Conservation (phyloP, 495 filamentous ascomycete species). For the Hypoxylon rickii region DNA sequence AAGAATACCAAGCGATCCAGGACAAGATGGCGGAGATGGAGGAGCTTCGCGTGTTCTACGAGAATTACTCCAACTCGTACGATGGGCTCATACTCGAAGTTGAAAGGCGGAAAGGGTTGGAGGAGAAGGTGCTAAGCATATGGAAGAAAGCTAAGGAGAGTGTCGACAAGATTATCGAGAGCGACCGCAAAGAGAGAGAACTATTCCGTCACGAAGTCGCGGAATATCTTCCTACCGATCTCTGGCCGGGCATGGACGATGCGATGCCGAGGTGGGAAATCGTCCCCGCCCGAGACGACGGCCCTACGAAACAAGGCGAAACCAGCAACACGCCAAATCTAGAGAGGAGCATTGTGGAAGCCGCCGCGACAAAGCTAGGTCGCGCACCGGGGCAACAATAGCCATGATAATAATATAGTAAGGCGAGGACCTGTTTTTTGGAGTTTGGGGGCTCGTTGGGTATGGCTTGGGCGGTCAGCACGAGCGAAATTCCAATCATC, state of each 20-base stretch:
- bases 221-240: slow-evolving; percentile 83
- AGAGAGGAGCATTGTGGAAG: slow-evolving; percentile 36
- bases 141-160: slow-evolving; percentile 74
- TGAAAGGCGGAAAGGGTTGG: slow-evolving; percentile 68
- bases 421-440: neutral
- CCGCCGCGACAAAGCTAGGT: slow-evolving; percentile 14
- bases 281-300: slow-evolving; percentile 40
- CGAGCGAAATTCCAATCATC: too few species aligned
- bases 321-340: slow-evolving; percentile 20
- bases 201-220: slow-evolving; percentile 80
- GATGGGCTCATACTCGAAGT: slow-evolving; percentile 83
- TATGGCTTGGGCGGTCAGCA: neutral
- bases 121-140: slow-evolving; percentile 73
- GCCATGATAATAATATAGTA: neutral
- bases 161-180: slow-evolving; percentile 74
- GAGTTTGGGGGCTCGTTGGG: neutral
- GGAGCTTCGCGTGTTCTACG: slow-evolving; percentile 74
- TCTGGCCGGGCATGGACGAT: slow-evolving; percentile 74
- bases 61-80: slow-evolving; percentile 82
- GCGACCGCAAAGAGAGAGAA: slow-evolving; percentile 75
- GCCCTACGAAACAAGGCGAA: slow-evolving; percentile 5
- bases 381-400: slow-evolving; percentile 8
- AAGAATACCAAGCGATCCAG: slow-evolving; percentile 70
- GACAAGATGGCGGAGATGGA: slow-evolving; percentile 73
- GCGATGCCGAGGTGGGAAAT: slow-evolving; percentile 49